A percentile compares a stretch with the other conserved stretches of the same genome.
Evolutionary conservation across 345 rosid genomes (phyloP).

Genomic region (Sisymbrium irio): DNA sequence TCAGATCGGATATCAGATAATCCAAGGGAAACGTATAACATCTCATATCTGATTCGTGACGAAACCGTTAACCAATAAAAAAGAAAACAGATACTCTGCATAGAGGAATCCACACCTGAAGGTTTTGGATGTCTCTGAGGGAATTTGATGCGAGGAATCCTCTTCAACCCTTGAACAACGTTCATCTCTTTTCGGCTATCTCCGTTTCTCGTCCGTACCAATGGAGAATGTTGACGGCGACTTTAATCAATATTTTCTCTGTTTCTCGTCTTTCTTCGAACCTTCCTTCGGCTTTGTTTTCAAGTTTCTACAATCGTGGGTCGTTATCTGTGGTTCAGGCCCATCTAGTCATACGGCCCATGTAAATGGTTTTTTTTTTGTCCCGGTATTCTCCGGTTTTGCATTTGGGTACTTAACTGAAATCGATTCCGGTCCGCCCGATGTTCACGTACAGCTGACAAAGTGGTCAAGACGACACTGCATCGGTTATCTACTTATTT

Average conservation of each 20-base stretch:
- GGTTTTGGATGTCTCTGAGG: slow-evolving; percentile 60
- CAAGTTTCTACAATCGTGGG: background rate
- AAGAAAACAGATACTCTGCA: too few species aligned
- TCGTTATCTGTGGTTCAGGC: background rate
- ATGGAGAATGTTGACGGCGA: slow-evolving; percentile 28
- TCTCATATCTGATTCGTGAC: background rate
- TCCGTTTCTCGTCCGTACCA: background rate
- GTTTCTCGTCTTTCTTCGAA: slow-evolving; percentile 1
- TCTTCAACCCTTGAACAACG: slow-evolving; percentile 63
- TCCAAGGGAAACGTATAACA: background rate
- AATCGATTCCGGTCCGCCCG: background rate
- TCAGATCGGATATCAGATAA: background rate
- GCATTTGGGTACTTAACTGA: background rate
- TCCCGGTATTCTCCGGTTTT: background rate
- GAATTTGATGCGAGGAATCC: slow-evolving; percentile 88
- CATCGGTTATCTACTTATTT: background rate
- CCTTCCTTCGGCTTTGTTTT: background rate
- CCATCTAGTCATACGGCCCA: background rate
- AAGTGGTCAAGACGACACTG: background rate
- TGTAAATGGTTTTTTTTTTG: background rate
- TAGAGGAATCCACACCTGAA: slow-evolving; percentile 34
- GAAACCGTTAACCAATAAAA: slow-evolving; percentile 1
- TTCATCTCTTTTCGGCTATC: slow-evolving; percentile 47
- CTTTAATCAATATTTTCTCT: background rate
- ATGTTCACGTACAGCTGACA: background rate